Conservation (phyloP, 2,329 filamentous ascomycete species). For the Laburnicola sp. region DNA sequence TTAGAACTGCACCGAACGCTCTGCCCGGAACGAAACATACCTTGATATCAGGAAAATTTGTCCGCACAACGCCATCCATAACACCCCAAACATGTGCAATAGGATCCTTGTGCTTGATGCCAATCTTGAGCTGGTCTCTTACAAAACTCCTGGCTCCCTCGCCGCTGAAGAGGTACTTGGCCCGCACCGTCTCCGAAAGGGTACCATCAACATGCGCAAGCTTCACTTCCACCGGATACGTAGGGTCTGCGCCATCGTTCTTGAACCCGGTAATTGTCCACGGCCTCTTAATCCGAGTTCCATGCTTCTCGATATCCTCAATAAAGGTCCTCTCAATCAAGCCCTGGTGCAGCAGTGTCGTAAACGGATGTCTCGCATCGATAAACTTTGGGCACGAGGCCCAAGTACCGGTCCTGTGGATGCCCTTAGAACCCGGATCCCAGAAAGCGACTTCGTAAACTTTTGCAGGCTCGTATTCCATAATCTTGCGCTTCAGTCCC, state of each 20-base stretch:
- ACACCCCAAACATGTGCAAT: constrained; percentile 68
- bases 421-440: constrained; percentile 60
- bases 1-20: constrained; percentile 12
- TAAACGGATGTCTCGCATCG: constrained; percentile 66
- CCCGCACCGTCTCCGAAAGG: constrained; percentile 64
- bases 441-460: constrained; percentile 74
- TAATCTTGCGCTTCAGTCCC: constrained; percentile 83
- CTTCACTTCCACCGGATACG: constrained; percentile 79
- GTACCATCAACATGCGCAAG: constrained; percentile 77
- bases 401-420: constrained; percentile 69
- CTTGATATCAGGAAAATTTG: constrained; percentile 66
- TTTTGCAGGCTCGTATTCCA: constrained; percentile 83
- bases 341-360: constrained; percentile 64
- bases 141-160: constrained; percentile 65
- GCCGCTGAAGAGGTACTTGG: constrained; percentile 66
- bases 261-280: constrained; percentile 66
- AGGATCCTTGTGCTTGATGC: constrained; percentile 64
- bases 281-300: constrained; percentile 59
- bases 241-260: constrained; percentile 62
- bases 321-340: constrained; percentile 66
- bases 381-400: constrained; percentile 85
- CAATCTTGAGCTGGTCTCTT: constrained; percentile 66
- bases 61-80: constrained; percentile 67
- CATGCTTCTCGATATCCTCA: constrained; percentile 63
- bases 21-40: constrained; percentile 31